Evolutionary conservation across 257 asterid genomes (phyloP).

Genomic region (Salvia rosmarinus): DNA sequence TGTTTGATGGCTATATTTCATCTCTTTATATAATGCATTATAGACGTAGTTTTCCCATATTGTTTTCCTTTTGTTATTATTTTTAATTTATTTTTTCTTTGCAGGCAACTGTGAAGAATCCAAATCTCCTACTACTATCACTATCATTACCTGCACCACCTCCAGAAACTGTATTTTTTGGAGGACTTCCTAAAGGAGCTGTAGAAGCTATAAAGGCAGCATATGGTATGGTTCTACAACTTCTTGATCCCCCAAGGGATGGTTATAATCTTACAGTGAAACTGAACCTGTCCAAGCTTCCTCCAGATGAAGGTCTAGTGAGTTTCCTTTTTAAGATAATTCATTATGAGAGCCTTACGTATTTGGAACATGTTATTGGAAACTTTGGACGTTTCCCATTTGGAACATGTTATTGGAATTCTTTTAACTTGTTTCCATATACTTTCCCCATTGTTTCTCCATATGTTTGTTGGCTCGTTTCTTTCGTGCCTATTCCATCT

Average conservation of each 20-base stretch:
- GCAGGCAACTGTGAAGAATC: constrained; percentile 83
- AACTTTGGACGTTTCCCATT: constrained; percentile 19
- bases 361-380: constrained; percentile 28
- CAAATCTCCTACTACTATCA: constrained; percentile 71
- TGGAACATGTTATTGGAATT: constrained; percentile 25
- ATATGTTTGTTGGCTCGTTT: neutral
- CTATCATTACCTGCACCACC: constrained; percentile 87
- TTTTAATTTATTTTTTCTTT: constrained; percentile 9
- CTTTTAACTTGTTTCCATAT: constrained; percentile 4
- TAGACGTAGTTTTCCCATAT: constrained; percentile 5
- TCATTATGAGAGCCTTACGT: constrained; percentile 48
- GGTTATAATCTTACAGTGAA: constrained; percentile 94
- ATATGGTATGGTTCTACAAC: constrained; percentile 78
- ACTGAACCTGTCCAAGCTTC: constrained; percentile 89
- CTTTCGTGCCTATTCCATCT: constrained; percentile 25
- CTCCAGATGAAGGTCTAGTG: constrained; percentile 93
- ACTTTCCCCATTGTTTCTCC: neutral
- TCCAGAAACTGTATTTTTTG: constrained; percentile 78
- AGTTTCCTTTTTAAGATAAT: constrained; percentile 65
- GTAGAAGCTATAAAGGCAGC: constrained; percentile 91
- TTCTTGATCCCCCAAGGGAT: constrained; percentile 98
- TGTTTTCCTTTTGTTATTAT: neutral
- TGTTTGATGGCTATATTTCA: constrained; percentile 25
- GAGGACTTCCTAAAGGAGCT: constrained; percentile 92
- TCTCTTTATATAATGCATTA: neutral